These are phyloP conservation scores for Austroboletus festivus DNA, from an alignment of 768 basidiomycete species.

Conservation along the genomic window DNA sequence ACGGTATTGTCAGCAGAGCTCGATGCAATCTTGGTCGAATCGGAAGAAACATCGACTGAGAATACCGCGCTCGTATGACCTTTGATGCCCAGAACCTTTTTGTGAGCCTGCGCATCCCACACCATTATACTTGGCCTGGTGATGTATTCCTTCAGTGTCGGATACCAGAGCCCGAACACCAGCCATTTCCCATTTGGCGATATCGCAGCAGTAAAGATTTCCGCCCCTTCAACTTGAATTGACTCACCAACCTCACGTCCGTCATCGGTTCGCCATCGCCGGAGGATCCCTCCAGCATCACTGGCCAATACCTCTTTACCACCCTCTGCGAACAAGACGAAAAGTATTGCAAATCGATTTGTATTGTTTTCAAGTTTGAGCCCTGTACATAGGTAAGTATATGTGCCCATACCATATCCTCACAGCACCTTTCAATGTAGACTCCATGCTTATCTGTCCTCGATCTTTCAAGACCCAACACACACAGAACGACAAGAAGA, in stretches of 20 bases:
- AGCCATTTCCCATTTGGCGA: background rate
- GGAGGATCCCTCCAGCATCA: background rate
- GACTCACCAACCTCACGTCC: background rate
- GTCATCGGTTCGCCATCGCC: background rate
- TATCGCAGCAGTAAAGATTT: background rate
- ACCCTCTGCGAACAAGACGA: background rate
- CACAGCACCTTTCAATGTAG: too few species aligned
- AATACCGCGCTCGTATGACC: background rate
- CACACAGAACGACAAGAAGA: too few species aligned
- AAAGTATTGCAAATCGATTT: background rate
- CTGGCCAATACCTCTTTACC: background rate
- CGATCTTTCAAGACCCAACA: too few species aligned
- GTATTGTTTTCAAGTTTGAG: too few species aligned
- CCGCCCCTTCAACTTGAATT: background rate
- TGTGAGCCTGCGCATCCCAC: background rate
- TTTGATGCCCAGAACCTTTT: background rate
- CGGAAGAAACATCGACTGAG: background rate
- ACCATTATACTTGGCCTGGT: too few species aligned
- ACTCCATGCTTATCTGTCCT: too few species aligned
- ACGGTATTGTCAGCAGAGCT: background rate
- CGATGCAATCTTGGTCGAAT: background rate
- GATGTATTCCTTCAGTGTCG: too few species aligned
- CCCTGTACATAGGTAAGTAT: too few species aligned
- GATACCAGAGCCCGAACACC: background rate
- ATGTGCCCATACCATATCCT: too few species aligned